Base-by-base conservation (phyloP, 108 stramenopile genomes). In the Nitzschia palea region DNA sequence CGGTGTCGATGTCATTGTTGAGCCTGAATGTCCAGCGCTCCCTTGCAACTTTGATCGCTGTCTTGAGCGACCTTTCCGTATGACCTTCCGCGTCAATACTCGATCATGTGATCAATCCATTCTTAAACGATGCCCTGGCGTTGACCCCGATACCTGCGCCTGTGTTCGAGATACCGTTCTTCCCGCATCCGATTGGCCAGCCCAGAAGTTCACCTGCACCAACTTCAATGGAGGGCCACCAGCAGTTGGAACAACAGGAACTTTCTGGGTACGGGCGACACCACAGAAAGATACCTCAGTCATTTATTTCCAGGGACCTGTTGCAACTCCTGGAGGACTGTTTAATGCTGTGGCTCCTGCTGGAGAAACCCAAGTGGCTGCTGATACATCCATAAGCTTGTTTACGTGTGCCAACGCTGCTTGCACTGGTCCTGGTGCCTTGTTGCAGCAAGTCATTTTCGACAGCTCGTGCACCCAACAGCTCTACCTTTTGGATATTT, bases 401-500 rank as follows among this genome's bases (percentile, higher is more conserved):
- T n/a, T n/a, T n/a, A n/a, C n/a, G 28, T 55, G 9, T 23, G 55
- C 50, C 29, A 27, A 56, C 15, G 33, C 32, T 32, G 28, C 55
- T 3, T 36, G 59, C 0, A 42, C 36, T n/a, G n/a, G n/a, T 35
- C 33, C 43, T 23, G 52, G 45, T 25, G 51, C 48, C 31, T 34
- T 63, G 1, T 26, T 76, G 4, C 74, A 76, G 58, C 25, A 55
- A 55, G 42, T 63, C 17, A 17, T 36, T 3, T 55, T 68, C 45
- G 67, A 76, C 60, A 61, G 66, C 53, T 76, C 74, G 45, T 76
- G 74, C 42, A 68, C 74, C 10, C 52, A 76, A 37, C 50, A 59
- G 12, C 28, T 76, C 18, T 76, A 60, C 54, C 61, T 76, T 8
- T 55, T 62, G 42, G 74, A 76, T 64, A 42, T 40, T 20, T 76